These are phyloP conservation scores for Kwoniella sp. DNA, from an alignment of 768 basidiomycete genomes.

Conservation along the genomic window DNA sequence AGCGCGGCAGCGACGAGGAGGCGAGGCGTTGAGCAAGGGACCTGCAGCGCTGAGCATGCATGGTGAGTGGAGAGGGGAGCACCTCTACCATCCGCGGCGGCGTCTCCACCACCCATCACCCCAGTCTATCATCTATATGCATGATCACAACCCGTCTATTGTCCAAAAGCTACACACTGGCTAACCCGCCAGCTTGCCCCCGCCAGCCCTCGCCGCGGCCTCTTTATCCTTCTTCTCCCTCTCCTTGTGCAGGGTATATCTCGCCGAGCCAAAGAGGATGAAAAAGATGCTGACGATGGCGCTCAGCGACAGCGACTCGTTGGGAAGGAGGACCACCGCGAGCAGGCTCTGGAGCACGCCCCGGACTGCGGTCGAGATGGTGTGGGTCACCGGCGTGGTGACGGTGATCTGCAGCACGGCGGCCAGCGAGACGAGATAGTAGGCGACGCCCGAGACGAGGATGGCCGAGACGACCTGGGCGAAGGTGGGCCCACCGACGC, in stretches of 20 bases:
- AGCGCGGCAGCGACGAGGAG: too few relatives aligned
- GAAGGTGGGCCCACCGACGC: not conserved
- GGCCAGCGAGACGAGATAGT: constrained; percentile 86
- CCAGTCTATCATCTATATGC: too few relatives aligned
- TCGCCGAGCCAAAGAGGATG: constrained; percentile 3
- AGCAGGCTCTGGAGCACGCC: constrained; percentile 1
- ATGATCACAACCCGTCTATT: not conserved
- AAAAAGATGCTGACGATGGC: constrained; percentile 1
- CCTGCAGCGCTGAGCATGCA: too few relatives aligned
- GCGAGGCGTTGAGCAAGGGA: too few relatives aligned
- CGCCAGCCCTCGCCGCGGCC: not conserved
- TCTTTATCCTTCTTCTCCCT: constrained; percentile 8
- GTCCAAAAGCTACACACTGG: not conserved
- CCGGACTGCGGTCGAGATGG: constrained; percentile 48
- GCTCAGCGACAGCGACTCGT: not conserved
- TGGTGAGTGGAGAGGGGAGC: too few relatives aligned
- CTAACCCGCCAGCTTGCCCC: not conserved
- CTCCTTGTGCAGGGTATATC: constrained; percentile 3
- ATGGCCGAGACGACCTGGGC: not conserved
- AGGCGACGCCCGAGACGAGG: not conserved
- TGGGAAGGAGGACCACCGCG: constrained; percentile 2
- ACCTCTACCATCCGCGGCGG: too few relatives aligned
- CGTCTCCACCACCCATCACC: too few relatives aligned
- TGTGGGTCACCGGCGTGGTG: constrained; percentile 93
- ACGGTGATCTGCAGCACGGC: constrained; percentile 90